These are phyloP conservation scores for Avena eriantha DNA, from an alignment of 176 grass and related monocot species.

Conservation along the genomic window DNA sequence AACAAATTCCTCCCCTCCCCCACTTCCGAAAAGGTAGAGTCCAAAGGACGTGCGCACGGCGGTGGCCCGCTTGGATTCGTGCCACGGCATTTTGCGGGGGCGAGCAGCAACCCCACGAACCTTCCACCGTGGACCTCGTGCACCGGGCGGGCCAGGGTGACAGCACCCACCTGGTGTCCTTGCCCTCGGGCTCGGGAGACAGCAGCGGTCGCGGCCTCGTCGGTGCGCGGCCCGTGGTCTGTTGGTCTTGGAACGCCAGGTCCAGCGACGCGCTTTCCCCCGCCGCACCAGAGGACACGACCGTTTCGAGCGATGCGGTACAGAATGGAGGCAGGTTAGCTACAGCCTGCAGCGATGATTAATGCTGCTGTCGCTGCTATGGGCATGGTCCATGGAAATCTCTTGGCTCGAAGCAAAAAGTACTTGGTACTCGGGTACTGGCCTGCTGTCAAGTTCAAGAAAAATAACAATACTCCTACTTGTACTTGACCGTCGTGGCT, in stretches of 20 bases:
- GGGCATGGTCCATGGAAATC: slow-evolving; percentile 26
- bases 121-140: slow-evolving; percentile 12
- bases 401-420: background rate
- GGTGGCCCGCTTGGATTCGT: slow-evolving; percentile 31
- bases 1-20: background rate
- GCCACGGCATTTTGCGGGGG: slow-evolving; percentile 34
- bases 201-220: background rate
- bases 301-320: slow-evolving; percentile 20
- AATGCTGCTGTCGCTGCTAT: slow-evolving; percentile 28
- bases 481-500: background rate
- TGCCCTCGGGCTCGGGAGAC: background rate
- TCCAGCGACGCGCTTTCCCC: background rate
- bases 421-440: slow-evolving; percentile 6
- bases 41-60: slow-evolving; percentile 8
- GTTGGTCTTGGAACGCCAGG: slow-evolving; percentile 14
- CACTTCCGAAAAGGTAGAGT: background rate
- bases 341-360: slow-evolving; percentile 15
- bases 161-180: background rate
- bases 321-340: slow-evolving; percentile 9
- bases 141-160: background rate
- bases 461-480: background rate
- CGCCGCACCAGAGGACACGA: background rate
- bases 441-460: background rate
- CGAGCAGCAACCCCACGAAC: slow-evolving; percentile 26
- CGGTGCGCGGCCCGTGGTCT: background rate